A percentile compares a stretch with the other conserved stretches of the same genome.
phyloP scores from a whole-genome alignment of 768 basidiomycete species.

The Lentinus tigrinus region DNA sequence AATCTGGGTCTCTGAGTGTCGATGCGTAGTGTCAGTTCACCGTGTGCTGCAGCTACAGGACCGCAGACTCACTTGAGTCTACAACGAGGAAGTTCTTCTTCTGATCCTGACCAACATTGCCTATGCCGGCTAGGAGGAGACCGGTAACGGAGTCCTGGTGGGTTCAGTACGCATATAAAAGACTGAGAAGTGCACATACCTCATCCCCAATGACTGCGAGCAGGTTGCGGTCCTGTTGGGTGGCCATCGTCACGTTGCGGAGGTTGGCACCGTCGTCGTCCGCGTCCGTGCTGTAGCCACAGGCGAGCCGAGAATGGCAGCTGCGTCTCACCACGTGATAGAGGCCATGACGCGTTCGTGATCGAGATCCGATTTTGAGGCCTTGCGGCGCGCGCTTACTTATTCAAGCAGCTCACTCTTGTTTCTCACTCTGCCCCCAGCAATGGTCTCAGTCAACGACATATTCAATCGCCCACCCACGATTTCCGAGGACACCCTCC shows the following conservation, averaged over 20 bases:
- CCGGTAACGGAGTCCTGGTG: constrained; percentile 94
- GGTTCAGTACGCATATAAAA: constrained; percentile 1
- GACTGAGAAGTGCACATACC: constrained; percentile 40
- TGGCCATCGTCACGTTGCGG: constrained; percentile 39
- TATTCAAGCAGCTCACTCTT: background rate
- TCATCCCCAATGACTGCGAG: constrained; percentile 98
- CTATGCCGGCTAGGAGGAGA: constrained; percentile 90
- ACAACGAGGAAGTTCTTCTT: constrained; percentile 99
- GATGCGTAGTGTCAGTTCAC: background rate
- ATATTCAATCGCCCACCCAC: constrained; percentile 74
- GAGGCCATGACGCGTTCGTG: constrained; percentile 10
- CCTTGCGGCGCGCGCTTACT: background rate
- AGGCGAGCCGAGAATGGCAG: constrained; percentile 8
- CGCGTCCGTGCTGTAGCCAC: background rate
- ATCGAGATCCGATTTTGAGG: constrained; percentile 6
- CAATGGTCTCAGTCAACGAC: constrained; percentile 33
- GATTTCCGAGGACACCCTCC: constrained; percentile 84
- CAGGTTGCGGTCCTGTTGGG: constrained; percentile 73
- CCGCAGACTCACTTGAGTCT: constrained; percentile 70
- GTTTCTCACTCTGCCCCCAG: too few species aligned
- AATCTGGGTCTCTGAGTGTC: constrained; percentile 76
- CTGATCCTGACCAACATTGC: constrained; percentile 85
- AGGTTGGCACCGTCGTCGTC: background rate
- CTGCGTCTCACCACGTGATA: constrained; percentile 10
- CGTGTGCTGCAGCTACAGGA: background rate